These are phyloP conservation scores for Hippophae gyantsensis DNA, from an alignment of 306 rosid species.

Conservation along the genomic window DNA sequence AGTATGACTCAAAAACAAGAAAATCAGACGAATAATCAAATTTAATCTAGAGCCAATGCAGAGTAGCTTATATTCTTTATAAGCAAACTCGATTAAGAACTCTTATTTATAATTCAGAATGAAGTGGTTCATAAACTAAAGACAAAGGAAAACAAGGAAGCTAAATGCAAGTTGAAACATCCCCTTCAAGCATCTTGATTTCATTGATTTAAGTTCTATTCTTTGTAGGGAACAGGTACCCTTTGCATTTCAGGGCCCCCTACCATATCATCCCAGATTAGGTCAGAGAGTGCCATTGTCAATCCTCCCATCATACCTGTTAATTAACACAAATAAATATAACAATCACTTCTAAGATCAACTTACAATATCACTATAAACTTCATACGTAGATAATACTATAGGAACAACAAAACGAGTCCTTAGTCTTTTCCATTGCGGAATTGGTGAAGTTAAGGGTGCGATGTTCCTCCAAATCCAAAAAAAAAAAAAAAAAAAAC, in stretches of 20 bases:
- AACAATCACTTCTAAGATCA: neutral
- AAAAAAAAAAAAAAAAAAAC: neutral
- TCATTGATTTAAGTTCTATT: slow-evolving; percentile 15
- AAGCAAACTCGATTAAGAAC: neutral
- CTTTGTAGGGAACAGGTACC: slow-evolving; percentile 38
- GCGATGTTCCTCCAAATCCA: neutral
- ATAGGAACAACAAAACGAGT: too few species aligned
- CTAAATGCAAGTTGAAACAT: slow-evolving; percentile 13
- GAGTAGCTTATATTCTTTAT: neutral
- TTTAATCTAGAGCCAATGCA: neutral
- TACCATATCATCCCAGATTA: slow-evolving; percentile 78
- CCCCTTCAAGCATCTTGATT: slow-evolving; percentile 11
- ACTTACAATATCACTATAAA: too few species aligned
- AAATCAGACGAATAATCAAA: too few species aligned
- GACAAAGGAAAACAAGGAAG: slow-evolving; percentile 4
- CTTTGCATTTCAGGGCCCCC: slow-evolving; percentile 59
- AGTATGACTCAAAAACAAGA: too few species aligned
- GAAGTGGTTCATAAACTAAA: neutral
- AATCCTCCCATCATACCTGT: slow-evolving; percentile 75
- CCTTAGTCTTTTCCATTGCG: too few species aligned
- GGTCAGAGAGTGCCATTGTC: slow-evolving; percentile 65
- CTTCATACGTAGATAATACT: too few species aligned
- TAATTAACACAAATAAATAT: neutral
- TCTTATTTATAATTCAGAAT: neutral
- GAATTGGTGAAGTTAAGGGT: too few species aligned